Evolutionary conservation across 805 yeast genomes (phyloP).

Genomic region (Lipomyces yamadae): DNA sequence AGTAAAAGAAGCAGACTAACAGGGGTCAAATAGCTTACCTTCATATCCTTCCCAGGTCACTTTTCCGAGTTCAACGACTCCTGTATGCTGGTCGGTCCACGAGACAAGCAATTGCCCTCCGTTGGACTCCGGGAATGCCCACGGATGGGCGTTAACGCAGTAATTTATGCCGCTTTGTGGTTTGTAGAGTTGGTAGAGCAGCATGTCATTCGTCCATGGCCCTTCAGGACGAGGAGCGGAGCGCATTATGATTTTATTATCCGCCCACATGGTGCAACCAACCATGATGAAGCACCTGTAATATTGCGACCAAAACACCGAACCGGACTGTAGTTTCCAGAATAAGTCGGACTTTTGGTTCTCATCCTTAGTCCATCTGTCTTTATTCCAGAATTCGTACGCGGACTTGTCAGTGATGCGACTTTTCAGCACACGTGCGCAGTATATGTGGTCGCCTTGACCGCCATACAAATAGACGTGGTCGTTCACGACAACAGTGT

Average conservation of each 20-base stretch:
- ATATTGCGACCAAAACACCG: slow-evolving; percentile 32
- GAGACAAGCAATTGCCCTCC: slow-evolving; percentile 35
- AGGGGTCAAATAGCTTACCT: not conserved
- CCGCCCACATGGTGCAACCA: slow-evolving; percentile 37
- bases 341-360: slow-evolving; percentile 21
- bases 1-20: not conserved
- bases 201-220: slow-evolving; percentile 33
- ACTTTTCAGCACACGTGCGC: slow-evolving; percentile 31
- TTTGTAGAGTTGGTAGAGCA: slow-evolving; percentile 28
- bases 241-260: slow-evolving; percentile 35
- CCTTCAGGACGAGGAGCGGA: slow-evolving; percentile 36
- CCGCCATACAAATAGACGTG: slow-evolving; percentile 32
- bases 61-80: slow-evolving; percentile 30
- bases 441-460: slow-evolving; percentile 24
- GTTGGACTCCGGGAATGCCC: slow-evolving; percentile 36
- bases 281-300: slow-evolving; percentile 32
- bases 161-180: slow-evolving; percentile 32
- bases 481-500: slow-evolving; percentile 23
- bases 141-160: slow-evolving; percentile 37
- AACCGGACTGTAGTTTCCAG: slow-evolving; percentile 37
- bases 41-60: slow-evolving; percentile 35
- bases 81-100: slow-evolving; percentile 36
- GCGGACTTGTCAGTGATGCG: slow-evolving; percentile 22
- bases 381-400: slow-evolving; percentile 32
- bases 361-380: slow-evolving; percentile 28